A percentile compares a stretch with the other conserved stretches of the same genome.
These are phyloP conservation scores for Neurospora tetraspora DNA, from an alignment of 495 filamentous ascomycete species.

Conservation along the genomic window DNA sequence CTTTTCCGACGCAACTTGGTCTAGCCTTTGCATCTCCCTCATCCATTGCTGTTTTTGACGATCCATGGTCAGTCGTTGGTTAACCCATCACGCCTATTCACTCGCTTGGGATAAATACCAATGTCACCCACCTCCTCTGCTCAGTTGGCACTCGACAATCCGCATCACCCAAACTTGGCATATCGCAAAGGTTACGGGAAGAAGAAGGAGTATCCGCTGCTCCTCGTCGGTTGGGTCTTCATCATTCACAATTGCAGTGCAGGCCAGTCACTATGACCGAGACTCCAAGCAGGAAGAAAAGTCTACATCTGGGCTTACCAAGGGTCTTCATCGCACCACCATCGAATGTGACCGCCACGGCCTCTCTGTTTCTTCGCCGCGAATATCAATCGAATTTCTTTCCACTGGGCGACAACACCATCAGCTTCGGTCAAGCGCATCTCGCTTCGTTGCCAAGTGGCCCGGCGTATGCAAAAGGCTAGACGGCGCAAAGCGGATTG, in stretches of 20 bases:
- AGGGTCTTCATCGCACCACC: constrained; percentile 38
- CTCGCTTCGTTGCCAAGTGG: constrained; percentile 32
- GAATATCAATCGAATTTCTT: background rate
- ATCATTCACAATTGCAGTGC: background rate
- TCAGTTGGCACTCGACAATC: background rate
- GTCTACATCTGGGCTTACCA: background rate
- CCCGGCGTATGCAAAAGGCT: constrained; percentile 30
- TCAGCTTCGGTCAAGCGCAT: constrained; percentile 36
- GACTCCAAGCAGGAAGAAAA: constrained; percentile 5
- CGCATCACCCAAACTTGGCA: background rate
- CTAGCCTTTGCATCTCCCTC: background rate
- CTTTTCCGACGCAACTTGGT: background rate
- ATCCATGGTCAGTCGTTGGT: background rate
- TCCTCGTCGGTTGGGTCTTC: too few species aligned
- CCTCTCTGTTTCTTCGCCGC: constrained; percentile 34
- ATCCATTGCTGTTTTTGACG: background rate
- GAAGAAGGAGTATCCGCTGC: background rate
- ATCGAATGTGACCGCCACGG: constrained; percentile 56
- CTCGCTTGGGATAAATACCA: background rate
- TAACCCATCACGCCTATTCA: too few species aligned
- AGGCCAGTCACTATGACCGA: constrained; percentile 11
- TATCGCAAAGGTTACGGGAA: background rate
- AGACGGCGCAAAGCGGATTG: constrained; percentile 46
- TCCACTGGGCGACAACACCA: constrained; percentile 32
- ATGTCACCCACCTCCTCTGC: background rate